phyloP scores from a whole-genome alignment of 2,329 filamentous ascomycete species.

The Magnaporthiopsis incrustans region DNA sequence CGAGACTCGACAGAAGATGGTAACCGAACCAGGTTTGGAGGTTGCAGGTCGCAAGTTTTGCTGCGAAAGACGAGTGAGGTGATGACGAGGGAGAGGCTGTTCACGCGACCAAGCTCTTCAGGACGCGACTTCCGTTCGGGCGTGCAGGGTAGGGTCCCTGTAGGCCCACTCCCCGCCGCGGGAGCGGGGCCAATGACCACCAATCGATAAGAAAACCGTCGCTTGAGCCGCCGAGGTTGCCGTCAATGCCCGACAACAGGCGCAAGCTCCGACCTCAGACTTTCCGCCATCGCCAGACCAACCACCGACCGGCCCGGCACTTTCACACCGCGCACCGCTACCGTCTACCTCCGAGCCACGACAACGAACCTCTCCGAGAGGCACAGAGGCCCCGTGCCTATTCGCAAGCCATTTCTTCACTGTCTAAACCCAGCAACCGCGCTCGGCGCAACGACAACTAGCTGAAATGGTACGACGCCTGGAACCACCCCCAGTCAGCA shows the following conservation, averaged over 20 bases:
- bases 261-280: not conserved
- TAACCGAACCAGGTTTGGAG: not conserved
- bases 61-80: not conserved
- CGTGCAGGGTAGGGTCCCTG: not conserved
- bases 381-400: not conserved
- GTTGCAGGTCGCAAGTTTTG: not conserved
- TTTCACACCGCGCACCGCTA: not conserved
- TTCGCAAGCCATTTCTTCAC: no score
- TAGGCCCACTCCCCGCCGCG: not conserved
- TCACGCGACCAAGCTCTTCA: not conserved
- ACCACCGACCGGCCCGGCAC: not conserved
- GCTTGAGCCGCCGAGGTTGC: not conserved
- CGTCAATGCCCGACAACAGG: not conserved
- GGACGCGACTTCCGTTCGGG: not conserved
- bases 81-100: not conserved
- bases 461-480: conserved; percentile 12
- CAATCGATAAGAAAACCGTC: not conserved
- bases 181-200: not conserved
- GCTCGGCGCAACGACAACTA: not conserved
- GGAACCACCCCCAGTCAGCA: not conserved
- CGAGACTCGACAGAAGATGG: not conserved
- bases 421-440: not conserved
- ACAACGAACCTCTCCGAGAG: not conserved
- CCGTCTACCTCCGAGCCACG: not conserved
- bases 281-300: not conserved